Evolutionary conservation across 805 yeast species (phyloP), one percentile per base, ranked within the genome.

Genomic region (Saccharomycopsis schoenii): DNA sequence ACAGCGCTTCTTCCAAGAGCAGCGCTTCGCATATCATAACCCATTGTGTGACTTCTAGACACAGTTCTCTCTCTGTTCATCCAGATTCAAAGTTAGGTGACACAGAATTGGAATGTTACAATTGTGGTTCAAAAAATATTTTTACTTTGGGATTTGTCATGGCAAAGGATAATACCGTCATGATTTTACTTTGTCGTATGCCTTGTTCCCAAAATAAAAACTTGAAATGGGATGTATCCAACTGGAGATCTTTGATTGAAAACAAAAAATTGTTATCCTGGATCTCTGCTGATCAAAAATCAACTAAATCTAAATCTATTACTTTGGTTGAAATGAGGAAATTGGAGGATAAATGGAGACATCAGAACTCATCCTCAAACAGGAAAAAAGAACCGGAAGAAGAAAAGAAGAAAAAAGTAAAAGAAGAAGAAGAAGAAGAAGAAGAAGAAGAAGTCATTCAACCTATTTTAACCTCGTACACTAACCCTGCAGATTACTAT

Each of bases 191-290:
- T 56, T 92, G 97, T 73, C 83, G 97, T 60, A 76, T 89, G 60
- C 97, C 97, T 0, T 92, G 97, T 72, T 85, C 96, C 1, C 91
- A 85, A 68, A 72, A 78, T 9, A 84, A 86, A 65, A 89, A 87
- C 71, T 74, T 80, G 36, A 84, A 85, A 67, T 92, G 97, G 97
- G 96, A 90, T 67, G 85, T 92, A 0, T 81, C 78, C 51, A 86
- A 88, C 63, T 92, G 97, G 97, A 89, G 86, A 68, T 81, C 97
- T 0, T 74, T 92, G 60, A 88, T 92, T 61, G 93, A 87, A 65
- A 86, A 89, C 65, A 78, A 96, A 43, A 85, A 82, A 64, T 82
- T 92, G 61, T 75, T 92, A 61, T 75, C 89, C 1, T 92, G 97
- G 97, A 82, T 92, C 12, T 92, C 90, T 0, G 67, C 77, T 1